phyloP scores from a whole-genome alignment of 352 stramenopile genomes.

The Phytopythium sindhum region DNA sequence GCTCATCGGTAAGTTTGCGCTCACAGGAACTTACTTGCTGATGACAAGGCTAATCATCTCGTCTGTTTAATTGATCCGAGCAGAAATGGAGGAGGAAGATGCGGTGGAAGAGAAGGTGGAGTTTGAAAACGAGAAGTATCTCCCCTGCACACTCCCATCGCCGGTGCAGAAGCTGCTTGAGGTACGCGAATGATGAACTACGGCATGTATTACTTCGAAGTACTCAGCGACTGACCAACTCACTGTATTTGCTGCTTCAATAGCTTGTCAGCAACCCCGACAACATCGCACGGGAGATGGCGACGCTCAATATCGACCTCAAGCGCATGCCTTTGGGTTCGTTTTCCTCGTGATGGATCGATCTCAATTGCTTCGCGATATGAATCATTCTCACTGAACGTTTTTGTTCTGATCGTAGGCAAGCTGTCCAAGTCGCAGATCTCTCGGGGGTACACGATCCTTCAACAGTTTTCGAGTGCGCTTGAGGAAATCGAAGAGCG shows the following conservation, averaged over 20 bases:
- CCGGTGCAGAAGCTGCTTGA: slow-evolving; percentile 40
- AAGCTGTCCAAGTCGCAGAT: slow-evolving; percentile 64
- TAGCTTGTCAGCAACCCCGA: slow-evolving; percentile 55
- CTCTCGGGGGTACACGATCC: slow-evolving; percentile 50
- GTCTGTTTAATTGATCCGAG: background rate
- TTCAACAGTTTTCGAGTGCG: slow-evolving; percentile 44
- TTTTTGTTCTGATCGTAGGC: slow-evolving; percentile 7
- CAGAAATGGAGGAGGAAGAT: background rate
- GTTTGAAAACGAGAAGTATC: slow-evolving; percentile 17
- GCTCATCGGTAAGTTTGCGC: slow-evolving; percentile 38
- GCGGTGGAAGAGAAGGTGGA: background rate
- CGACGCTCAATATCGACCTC: slow-evolving; percentile 44
- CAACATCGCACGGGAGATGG: slow-evolving; percentile 42
- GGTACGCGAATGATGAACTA: slow-evolving; percentile 8
- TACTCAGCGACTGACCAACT: background rate
- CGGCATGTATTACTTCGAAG: background rate
- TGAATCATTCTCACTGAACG: background rate
- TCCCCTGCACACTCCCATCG: slow-evolving; percentile 24
- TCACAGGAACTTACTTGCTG: background rate
- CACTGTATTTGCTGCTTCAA: background rate
- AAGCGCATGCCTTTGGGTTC: slow-evolving; percentile 49
- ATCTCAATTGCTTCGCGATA: background rate
- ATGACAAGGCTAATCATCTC: background rate
- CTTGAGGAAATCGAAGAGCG: slow-evolving; percentile 42
- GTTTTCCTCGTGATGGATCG: background rate